phyloP scores from a whole-genome alignment of 1,284 basidiomycete species.

The Sporisorium graminicola region DNA sequence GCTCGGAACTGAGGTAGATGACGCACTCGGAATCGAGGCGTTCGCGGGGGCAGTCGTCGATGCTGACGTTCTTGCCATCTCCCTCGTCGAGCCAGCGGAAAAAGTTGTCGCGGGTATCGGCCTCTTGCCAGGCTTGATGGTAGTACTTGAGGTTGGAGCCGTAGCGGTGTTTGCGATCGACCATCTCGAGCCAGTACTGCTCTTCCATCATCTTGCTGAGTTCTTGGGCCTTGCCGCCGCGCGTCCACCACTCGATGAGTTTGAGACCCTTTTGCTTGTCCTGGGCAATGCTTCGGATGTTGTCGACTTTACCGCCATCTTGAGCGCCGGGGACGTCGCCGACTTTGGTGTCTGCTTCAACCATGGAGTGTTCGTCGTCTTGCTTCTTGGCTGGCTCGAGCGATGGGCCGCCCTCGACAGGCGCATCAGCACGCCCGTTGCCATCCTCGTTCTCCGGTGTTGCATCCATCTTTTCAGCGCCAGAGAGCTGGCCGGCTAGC shows the following conservation, averaged over 20 bases:
- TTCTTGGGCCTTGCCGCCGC: slow-evolving; percentile 56
- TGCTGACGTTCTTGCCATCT: slow-evolving; percentile 76
- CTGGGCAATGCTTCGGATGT: slow-evolving; percentile 57
- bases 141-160: slow-evolving; percentile 65
- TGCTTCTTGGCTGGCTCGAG: slow-evolving; percentile 20
- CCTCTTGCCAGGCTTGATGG: slow-evolving; percentile 54
- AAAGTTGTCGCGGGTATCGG: slow-evolving; percentile 59
- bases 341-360: slow-evolving; percentile 41
- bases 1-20: slow-evolving; percentile 72
- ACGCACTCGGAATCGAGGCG: slow-evolving; percentile 77
- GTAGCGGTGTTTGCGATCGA: slow-evolving; percentile 61
- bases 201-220: slow-evolving; percentile 63
- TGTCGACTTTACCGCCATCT: slow-evolving; percentile 61
- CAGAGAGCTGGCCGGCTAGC: slow-evolving; percentile 54
- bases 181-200: slow-evolving; percentile 63
- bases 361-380: slow-evolving; percentile 23
- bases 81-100: slow-evolving; percentile 78
- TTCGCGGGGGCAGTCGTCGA: slow-evolving; percentile 78
- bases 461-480: slow-evolving; percentile 39
- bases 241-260: slow-evolving; percentile 60
- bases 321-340: slow-evolving; percentile 60
- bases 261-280: slow-evolving; percentile 46
- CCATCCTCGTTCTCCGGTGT: slow-evolving; percentile 21
- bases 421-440: slow-evolving; percentile 18
- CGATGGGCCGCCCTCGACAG: slow-evolving; percentile 51